Evolutionary conservation across 108 stramenopile species (phyloP).

Genomic region (Conticribra weissflogii): DNA sequence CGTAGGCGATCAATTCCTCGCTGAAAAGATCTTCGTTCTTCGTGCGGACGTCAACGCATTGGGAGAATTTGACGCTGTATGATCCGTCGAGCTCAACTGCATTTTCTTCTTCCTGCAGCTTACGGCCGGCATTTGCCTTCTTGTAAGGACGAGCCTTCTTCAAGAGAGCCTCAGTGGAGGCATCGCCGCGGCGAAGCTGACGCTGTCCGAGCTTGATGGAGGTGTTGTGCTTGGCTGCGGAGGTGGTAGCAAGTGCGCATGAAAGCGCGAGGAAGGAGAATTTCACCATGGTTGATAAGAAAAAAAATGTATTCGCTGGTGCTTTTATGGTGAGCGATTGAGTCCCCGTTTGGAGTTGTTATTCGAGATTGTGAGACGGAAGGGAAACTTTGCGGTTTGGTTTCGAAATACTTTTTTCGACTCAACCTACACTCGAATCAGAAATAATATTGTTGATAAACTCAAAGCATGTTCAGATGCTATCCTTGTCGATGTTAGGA

Average conservation of each 20-base stretch:
- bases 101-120: background rate
- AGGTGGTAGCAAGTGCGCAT: background rate
- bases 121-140: background rate
- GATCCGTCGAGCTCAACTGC: conserved; percentile 14
- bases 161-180: background rate
- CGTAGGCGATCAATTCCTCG: conserved; percentile 37
- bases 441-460: no score
- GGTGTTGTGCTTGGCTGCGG: background rate
- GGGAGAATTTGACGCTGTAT: conserved; percentile 30
- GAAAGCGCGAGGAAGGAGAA: background rate
- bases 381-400: no score
- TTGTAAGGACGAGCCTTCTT: conserved; percentile 9
- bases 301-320: no score
- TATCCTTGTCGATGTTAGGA: no score
- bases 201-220: background rate
- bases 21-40: conserved; percentile 33
- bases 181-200: conserved; percentile 2
- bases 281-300: conserved; percentile 8
- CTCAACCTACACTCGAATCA: no score
- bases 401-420: no score
- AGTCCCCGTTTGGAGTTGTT: no score
- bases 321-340: no score
- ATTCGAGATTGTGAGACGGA: no score
- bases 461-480: no score
- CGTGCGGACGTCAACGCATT: conserved; percentile 27